Percentiles rank a stretch among this genome's conserved stretches.
phyloP scores from a whole-genome alignment of 129 eudicot species.

The Apium graveolens region DNA sequence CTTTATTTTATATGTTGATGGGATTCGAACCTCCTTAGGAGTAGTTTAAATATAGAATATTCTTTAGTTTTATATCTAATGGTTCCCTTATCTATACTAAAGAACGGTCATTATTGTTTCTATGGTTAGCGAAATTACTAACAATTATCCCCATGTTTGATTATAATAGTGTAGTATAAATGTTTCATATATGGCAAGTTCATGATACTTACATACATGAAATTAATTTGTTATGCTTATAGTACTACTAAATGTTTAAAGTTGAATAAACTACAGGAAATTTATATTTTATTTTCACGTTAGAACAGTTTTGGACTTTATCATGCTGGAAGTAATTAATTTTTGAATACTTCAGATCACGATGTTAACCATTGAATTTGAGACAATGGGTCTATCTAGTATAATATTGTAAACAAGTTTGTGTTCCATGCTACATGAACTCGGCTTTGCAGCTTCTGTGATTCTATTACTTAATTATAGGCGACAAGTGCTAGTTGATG shows the following conservation, averaged over 20 bases:
- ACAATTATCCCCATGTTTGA: too few species aligned
- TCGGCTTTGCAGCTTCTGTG: neutral
- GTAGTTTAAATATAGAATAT: too few species aligned
- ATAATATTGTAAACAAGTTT: neutral
- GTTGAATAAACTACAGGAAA: neutral
- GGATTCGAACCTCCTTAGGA: too few species aligned
- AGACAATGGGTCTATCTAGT: neutral
- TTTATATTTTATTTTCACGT: neutral
- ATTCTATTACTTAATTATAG: neutral
- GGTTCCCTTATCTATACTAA: too few species aligned
- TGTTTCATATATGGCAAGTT: neutral
- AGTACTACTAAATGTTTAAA: neutral
- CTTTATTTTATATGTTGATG: too few species aligned
- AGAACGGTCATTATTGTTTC: too few species aligned
- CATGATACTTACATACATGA: neutral
- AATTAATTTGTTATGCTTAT: neutral
- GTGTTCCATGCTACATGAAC: neutral
- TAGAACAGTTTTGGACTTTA: neutral
- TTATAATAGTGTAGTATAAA: neutral
- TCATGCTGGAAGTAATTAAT: neutral
- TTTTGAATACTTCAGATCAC: neutral
- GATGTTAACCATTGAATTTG: neutral
- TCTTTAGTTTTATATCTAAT: too few species aligned
- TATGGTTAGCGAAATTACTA: too few species aligned
- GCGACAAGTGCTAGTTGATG: neutral